Percentiles rank a stretch among this genome's conserved stretches.
These are phyloP conservation scores for Obelidium mucronatum DNA, from an alignment of 192 early-diverging fungal genomes.

Conservation along the genomic window DNA sequence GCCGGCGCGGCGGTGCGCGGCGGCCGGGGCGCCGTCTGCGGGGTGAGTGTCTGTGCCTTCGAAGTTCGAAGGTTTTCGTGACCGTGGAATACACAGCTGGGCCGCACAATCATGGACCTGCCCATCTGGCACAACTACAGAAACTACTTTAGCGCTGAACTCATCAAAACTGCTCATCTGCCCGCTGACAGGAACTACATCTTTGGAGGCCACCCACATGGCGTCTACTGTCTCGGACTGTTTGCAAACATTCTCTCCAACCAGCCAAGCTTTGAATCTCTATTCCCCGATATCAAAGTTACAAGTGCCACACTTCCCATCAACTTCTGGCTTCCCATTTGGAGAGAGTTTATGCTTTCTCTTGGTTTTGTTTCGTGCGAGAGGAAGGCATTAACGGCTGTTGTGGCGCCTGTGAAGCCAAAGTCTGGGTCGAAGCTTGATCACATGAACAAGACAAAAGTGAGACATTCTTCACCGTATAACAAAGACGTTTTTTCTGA, in stretches of 20 bases:
- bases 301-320: conserved; percentile 37
- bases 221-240: conserved; percentile 37
- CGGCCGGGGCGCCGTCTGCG: conserved; percentile 16
- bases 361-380: conserved; percentile 36
- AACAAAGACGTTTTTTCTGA: no score
- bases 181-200: conserved; percentile 42
- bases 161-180: conserved; percentile 38
- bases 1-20: not conserved
- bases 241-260: conserved; percentile 36
- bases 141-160: conserved; percentile 33
- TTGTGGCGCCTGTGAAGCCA: conserved; percentile 3
- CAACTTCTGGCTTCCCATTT: conserved; percentile 39
- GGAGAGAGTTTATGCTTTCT: conserved; percentile 35
- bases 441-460: no score
- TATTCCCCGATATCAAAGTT: conserved; percentile 24
- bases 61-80: not conserved
- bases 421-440: no score
- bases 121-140: conserved; percentile 35
- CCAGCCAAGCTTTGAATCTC: conserved; percentile 11
- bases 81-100: not conserved
- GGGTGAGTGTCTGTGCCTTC: not conserved
- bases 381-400: conserved; percentile 18
- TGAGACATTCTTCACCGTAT: no score
- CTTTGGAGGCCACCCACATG: conserved; percentile 37
- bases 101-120: conserved; percentile 1